Base-by-base conservation (phyloP, 2,329 filamentous ascomycete species). In the Ophiostoma tasmaniense region DNA sequence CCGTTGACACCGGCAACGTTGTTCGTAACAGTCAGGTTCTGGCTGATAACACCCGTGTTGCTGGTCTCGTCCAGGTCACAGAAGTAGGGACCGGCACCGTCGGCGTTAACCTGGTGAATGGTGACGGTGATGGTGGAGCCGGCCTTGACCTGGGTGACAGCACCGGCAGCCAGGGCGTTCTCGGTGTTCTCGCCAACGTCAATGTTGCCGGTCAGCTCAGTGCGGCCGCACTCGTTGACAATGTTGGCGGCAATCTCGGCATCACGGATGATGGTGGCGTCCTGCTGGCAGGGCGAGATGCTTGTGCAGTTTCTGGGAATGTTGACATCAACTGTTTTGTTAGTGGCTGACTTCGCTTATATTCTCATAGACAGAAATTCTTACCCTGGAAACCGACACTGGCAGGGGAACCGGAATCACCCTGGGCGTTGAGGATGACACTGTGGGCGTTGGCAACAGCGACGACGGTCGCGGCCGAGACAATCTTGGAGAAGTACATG, bases 191-290 rank as follows among this genome's bases (percentile, higher is more conserved):
- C 81, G 50, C 81, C 82, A 67, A 89, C 80, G 71, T 89, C 85
- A 74, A 90, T 89, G 78, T 84, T 85, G 64, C 88, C 88, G 68
- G 79, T 74, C 65, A 85, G 75, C 75, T 88, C 81, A 10, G 87
- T 89, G 71, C 87, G 82, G 66, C 87, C 87, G 74, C 87, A 89
- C 69, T 84, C 80, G 72, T 84, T 86, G 61, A 85, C 85, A 2
- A 82, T 74, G 72, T 84, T 84, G 69, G 79, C 77, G 2, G 74
- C 71, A 72, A 85, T 82, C 79, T 86, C 80, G 7, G 81, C 81
- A 69, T 87, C 84, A 59, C 82, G 81, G 76, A 89, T 89, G 73
- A 88, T 81, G 61, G 85, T 88, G 8, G 86, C 80, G 71, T 89
- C 87, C 72, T 85, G 84, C 74, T 73, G 72, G 69, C 72, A 73